Conservation (phyloP, 2,329 filamentous ascomycete genomes). For the Scytalidium sp. region DNA sequence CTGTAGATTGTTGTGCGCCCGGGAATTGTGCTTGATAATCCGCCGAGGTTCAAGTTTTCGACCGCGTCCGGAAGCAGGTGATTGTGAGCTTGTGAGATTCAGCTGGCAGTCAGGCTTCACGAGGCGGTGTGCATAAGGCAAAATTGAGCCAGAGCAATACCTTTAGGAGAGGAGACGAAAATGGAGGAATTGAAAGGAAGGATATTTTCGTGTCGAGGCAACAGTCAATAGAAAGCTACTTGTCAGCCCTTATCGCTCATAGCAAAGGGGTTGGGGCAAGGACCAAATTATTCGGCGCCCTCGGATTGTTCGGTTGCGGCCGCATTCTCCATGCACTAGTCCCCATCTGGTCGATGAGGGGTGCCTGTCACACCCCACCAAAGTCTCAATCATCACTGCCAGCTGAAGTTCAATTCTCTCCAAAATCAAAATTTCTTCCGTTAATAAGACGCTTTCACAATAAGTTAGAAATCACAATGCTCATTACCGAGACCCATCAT, state of each 20-base stretch:
- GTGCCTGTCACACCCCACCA: background rate
- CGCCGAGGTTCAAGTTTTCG: too few relatives aligned
- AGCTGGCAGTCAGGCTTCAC: background rate
- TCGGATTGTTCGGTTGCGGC: background rate
- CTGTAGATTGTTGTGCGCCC: background rate
- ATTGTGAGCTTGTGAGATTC: background rate
- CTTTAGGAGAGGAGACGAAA: background rate
- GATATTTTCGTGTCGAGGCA: background rate
- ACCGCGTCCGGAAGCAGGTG: too few relatives aligned
- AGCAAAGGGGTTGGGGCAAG: background rate
- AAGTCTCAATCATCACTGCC: too few relatives aligned
- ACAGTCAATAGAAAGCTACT: too few relatives aligned
- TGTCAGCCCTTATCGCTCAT: background rate
- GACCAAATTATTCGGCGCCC: background rate
- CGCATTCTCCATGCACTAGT: background rate
- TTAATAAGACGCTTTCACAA: background rate
- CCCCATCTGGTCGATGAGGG: background rate
- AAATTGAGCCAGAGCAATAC: background rate
- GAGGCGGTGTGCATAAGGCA: background rate
- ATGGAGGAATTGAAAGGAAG: background rate
- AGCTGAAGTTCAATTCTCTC: too few relatives aligned
- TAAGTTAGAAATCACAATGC: conserved; percentile 37
- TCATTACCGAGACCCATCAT: conserved; percentile 55
- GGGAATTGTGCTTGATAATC: too few relatives aligned
- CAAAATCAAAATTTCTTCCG: background rate